Base-by-base conservation (phyloP, 305 asterid species). In the Salvia sclarea region DNA sequence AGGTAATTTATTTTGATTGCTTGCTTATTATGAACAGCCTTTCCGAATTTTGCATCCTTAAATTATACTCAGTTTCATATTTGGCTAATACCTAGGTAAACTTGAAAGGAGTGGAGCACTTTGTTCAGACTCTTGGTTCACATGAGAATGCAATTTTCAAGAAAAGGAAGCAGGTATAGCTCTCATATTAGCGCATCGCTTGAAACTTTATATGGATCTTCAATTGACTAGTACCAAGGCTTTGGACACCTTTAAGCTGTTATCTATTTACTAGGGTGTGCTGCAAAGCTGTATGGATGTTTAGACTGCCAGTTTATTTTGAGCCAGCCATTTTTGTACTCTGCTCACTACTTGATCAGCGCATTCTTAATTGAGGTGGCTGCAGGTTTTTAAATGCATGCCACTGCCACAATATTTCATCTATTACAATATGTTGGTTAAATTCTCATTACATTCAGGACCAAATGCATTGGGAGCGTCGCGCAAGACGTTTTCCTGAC, bases 41-140 rank as follows among this genome's bases (percentile, higher is more conserved):
- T 21, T 65, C 33, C 41, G 45, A 14, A 22, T 28, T 48, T 9
- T 74, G 41, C 24, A 40, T 56, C 38, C 57, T 10, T 50, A 70
- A 38, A 55, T 22, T 69, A 7, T 66, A 28, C 61, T 63, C 25
- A 68, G 47, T 18, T 64, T 67, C 40, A 30, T 66, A 41, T 71
- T 67, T 70, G 6, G 50, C 24, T 53, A 72, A 60, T 74, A 20
- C 55, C 44, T 74, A 87, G 94, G 88, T 85, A 70, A 76, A 81
- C 70, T 76, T 84, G 78, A 73, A 76, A 69, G 76, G 82, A 41
- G 83, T 75, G 53, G 87, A 77, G 24, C 80, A 80, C 66, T 86
- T 83, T 59, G 62, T 86, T 61, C 85, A 62, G 74, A 78, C 85
- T 64, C 72, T 86, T 71, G 87, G 79, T 59, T 52, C 80, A 25